Percentiles rank a stretch among this genome's conserved stretches.
Evolutionary conservation across 108 stramenopile genomes (phyloP).

Genomic region (Discostella stelligeroides): DNA sequence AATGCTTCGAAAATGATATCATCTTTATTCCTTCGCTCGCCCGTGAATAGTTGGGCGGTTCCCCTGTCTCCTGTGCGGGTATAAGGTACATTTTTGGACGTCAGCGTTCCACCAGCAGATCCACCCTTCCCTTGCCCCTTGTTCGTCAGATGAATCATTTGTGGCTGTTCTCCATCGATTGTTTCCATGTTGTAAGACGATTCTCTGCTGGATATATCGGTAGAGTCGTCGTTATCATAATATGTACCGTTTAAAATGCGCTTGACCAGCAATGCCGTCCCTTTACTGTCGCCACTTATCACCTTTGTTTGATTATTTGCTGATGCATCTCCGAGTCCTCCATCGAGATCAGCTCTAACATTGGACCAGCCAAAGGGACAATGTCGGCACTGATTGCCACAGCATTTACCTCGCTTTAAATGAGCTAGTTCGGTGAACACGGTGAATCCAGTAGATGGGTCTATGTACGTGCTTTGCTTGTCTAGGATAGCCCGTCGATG

Average conservation of each 20-base stretch:
- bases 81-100: conserved; percentile 87
- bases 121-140: conserved; percentile 47
- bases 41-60: conserved; percentile 74
- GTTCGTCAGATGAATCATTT: not conserved
- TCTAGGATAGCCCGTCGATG: conserved; percentile 58
- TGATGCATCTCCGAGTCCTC: conserved; percentile 1
- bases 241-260: conserved; percentile 47
- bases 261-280: conserved; percentile 28
- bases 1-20: conserved; percentile 79
- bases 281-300: conserved; percentile 55
- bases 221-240: conserved; percentile 23
- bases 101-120: conserved; percentile 54
- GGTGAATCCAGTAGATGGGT: conserved; percentile 85
- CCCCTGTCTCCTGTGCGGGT: conserved; percentile 76
- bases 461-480: conserved; percentile 74
- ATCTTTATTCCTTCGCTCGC: conserved; percentile 77
- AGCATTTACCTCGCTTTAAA: conserved; percentile 85
- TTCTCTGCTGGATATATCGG: not conserved
- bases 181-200: not conserved
- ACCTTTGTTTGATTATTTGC: conserved; percentile 30
- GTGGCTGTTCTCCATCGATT: not conserved
- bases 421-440: conserved; percentile 91
- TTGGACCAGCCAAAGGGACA: conserved; percentile 91
- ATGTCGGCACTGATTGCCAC: conserved; percentile 93
- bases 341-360: conserved; percentile 44